phyloP scores from a whole-genome alignment of 768 basidiomycete genomes.

The Phaeolepiota aurea region DNA sequence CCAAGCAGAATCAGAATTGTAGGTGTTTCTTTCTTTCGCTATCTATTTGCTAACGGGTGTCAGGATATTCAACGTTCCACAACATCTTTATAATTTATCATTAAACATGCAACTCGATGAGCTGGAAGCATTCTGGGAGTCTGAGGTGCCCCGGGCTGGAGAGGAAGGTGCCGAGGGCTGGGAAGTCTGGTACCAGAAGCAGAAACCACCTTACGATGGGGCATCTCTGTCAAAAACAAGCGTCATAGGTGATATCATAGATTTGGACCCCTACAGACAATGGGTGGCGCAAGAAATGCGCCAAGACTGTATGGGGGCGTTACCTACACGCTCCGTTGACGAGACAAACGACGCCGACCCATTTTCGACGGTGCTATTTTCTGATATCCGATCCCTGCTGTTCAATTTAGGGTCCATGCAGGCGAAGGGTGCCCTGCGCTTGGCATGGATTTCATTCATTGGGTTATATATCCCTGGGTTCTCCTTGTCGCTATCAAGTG shows the following conservation, averaged over 20 bases:
- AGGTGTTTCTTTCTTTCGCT: constrained; percentile 17
- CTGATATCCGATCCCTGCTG: constrained; percentile 57
- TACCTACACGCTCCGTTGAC: constrained; percentile 51
- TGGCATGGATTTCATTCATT: constrained; percentile 62
- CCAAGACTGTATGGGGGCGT: constrained; percentile 30
- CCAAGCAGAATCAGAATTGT: constrained; percentile 83
- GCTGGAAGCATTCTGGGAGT: constrained; percentile 82
- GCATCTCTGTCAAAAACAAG: constrained; percentile 4
- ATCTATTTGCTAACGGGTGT: constrained; percentile 1
- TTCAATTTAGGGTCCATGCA: constrained; percentile 33
- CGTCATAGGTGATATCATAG: constrained; percentile 5
- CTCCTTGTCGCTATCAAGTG: constrained; percentile 25
- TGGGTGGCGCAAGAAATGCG: constrained; percentile 57
- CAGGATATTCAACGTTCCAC: constrained; percentile 55
- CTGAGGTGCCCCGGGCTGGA: constrained; percentile 68
- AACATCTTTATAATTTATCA: constrained; percentile 29
- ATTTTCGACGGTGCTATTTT: constrained; percentile 63
- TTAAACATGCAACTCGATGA: constrained; percentile 42
- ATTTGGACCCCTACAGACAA: constrained; percentile 56
- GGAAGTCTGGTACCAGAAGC: constrained; percentile 48
- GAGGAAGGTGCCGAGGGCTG: constrained; percentile 63
- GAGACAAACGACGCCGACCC: constrained; percentile 51
- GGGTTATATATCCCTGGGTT: constrained; percentile 72
- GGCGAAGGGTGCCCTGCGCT: constrained; percentile 50
- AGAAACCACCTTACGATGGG: constrained; percentile 23